Evolutionary conservation across 2,329 filamentous ascomycete species (phyloP), one percentile per base, ranked within the genome.

Genomic region (Colletotrichum magnum): DNA sequence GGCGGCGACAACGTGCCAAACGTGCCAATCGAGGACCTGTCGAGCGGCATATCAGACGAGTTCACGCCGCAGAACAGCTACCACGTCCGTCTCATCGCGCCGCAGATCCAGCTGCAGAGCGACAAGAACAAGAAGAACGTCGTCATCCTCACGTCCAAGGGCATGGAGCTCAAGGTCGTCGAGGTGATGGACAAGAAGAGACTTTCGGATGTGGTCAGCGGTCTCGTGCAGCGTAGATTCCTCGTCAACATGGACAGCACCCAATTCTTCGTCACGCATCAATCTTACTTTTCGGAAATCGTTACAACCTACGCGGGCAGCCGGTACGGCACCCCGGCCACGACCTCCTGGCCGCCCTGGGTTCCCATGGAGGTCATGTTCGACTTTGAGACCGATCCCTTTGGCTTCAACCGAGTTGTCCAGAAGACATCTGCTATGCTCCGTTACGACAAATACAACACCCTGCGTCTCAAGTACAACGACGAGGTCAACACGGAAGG

Each of bases 301-400:
- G 87, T 98, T 61, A 94, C 96, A 61, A 92, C 97, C 86, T 98
- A 99, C 78, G 95, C 95, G 24, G 95, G 94, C 61, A 97, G 95
- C 80, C 92, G 91, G 69, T 99, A 99, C 76, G 97, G 97, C 45
- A 92, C 94, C 36, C 90, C 93, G 48, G 87, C 89, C 43, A 94
- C 94, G 10, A 94, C 94, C 3, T 91, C 93, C 16, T 99, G 97
- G 96, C 96, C 96, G 12, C 96, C 96, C 0, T 99, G 96, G 96
- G 94, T 98, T 54, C 96, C 96, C 0, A 92, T 99, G 83, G 96
- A 99, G 81, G 94, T 97, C 74, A 98, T 99, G 92, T 98, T 97
- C 76, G 95, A 98, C 79, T 99, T 98, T 80, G 86, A 95, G 72
- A 88, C 93, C 6, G 95, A 97, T 79, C 95, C 96, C 0, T 97